Base-by-base conservation (phyloP, 495 filamentous ascomycete species). In the Penicillium psychrofluorescens region DNA sequence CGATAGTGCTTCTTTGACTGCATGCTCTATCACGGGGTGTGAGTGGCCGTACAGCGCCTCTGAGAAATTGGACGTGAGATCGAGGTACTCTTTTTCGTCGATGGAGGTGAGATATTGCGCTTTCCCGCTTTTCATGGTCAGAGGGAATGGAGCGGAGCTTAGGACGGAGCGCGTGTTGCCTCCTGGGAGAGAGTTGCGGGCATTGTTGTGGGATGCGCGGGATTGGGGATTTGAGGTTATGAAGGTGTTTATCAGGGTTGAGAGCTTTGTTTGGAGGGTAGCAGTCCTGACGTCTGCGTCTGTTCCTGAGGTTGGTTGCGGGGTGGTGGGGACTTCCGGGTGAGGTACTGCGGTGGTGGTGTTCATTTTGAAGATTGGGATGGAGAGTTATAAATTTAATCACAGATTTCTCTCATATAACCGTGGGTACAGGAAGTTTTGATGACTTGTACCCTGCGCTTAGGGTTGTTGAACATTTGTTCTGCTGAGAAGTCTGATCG, bases 81-180 rank as follows among this genome's bases (percentile, higher is more conserved):
- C 71, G 7, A 63, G 47, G 38, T 66, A 78, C 46, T 49, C 65
- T 40, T 74, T 55, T 1, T 57, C 60, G 45, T 78, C 75, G 11
- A 48, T 16, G 13, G 45, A 42, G 7, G 64, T 68, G 35, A 72
- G 52, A 22, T 45, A 58, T 31, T 54, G 55, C 10, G 43, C 72
- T 46, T 57, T 48, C 33, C 62, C 70, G 22, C 50, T 67, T 45
- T 52, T 53, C 55, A 70, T 58, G 47, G 58, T 51, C 16, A 80
- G 47, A 2, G 77, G 77, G 39, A 79, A 81, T 1, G 78, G 78
- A 1, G 51, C 51, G 22, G 68, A 68, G 50, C 77, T 66, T 0
- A 81, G 62, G 10, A 78, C 62, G 5, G 69, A 74, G 29, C 78
- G 60, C 8, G 78, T 81, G 51, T 80, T 81, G 40, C 78, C 77